A percentile compares a stretch with the other conserved stretches of the same genome.
Conservation (phyloP, 768 basidiomycete genomes). For the Suillus occidentalis region DNA sequence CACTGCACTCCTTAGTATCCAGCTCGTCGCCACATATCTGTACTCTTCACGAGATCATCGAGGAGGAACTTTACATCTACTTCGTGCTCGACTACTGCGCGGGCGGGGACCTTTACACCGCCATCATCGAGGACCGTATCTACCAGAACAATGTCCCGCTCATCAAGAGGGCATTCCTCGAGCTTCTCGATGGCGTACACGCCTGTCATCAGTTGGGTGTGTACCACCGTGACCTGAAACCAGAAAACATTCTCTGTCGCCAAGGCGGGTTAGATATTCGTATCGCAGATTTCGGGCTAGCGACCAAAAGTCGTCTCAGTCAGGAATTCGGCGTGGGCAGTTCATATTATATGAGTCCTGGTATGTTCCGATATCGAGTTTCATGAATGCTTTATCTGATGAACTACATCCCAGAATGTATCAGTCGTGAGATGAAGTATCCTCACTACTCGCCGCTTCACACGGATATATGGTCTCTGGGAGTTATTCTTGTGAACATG, state of each 20-base stretch:
- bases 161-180: constrained; percentile 69
- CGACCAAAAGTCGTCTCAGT: constrained; percentile 46
- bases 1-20: constrained; percentile 51
- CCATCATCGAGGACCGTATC: constrained; percentile 56
- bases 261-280: constrained; percentile 51
- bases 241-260: constrained; percentile 73
- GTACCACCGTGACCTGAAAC: constrained; percentile 87
- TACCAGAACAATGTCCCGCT: constrained; percentile 60
- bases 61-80: constrained; percentile 62
- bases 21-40: constrained; percentile 61
- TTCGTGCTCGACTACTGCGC: constrained; percentile 59
- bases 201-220: constrained; percentile 71
- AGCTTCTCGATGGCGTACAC: constrained; percentile 77
- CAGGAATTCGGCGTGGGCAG: constrained; percentile 60
- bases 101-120: constrained; percentile 69
- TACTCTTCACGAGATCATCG: constrained; percentile 62
- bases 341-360: constrained; percentile 69
- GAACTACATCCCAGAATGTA: constrained; percentile 46
- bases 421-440: constrained; percentile 41
- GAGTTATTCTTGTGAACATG: constrained; percentile 82
- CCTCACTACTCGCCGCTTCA: constrained; percentile 23
- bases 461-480: constrained; percentile 69
- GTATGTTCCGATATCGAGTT: constrained; percentile 34
- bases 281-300: constrained; percentile 80
- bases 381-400: constrained; percentile 9